phyloP scores from a whole-genome alignment of 2,329 filamentous ascomycete genomes.

The Simplicillium aogashimaense region DNA sequence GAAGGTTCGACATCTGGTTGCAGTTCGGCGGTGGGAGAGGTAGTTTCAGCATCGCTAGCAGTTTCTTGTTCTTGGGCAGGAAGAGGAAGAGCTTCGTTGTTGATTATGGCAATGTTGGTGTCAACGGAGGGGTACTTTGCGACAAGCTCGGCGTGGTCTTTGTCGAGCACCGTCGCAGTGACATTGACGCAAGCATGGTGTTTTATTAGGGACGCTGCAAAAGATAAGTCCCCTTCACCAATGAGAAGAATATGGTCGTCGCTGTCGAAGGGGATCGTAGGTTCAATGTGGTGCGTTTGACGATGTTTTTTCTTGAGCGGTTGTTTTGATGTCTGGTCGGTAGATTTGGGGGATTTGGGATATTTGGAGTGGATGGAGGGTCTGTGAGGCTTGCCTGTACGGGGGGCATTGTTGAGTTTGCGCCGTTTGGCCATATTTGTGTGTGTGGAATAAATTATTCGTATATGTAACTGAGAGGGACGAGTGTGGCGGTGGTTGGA shows the following conservation, averaged over 20 bases:
- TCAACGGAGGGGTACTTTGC: slow-evolving; percentile 67
- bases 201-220: slow-evolving; percentile 55
- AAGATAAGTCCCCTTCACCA: slow-evolving; percentile 76
- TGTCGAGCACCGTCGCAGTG: slow-evolving; percentile 61
- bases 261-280: slow-evolving; percentile 57
- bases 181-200: slow-evolving; percentile 58
- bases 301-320: too few relatives aligned
- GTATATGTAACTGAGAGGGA: too few relatives aligned
- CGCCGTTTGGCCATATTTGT: too few relatives aligned
- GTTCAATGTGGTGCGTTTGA: slow-evolving; percentile 12
- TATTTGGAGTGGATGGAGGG: too few relatives aligned
- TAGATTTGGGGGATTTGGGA: too few relatives aligned
- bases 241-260: slow-evolving; percentile 63
- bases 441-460: too few relatives aligned
- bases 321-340: too few relatives aligned
- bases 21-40: neutral
- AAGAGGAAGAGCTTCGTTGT: slow-evolving; percentile 5
- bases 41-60: slow-evolving; percentile 14
- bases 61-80: slow-evolving; percentile 14
- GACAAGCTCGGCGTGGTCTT: slow-evolving; percentile 42
- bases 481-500: too few relatives aligned
- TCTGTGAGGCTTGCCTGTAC: too few relatives aligned
- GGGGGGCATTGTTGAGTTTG: too few relatives aligned
- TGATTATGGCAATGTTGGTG: slow-evolving; percentile 45
- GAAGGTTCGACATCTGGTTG: slow-evolving; percentile 4